A percentile compares a stretch with the other conserved stretches of the same genome.
Evolutionary conservation across 1,139 yeast genomes (phyloP).

Genomic region (Candida pseudoviswanathii): DNA sequence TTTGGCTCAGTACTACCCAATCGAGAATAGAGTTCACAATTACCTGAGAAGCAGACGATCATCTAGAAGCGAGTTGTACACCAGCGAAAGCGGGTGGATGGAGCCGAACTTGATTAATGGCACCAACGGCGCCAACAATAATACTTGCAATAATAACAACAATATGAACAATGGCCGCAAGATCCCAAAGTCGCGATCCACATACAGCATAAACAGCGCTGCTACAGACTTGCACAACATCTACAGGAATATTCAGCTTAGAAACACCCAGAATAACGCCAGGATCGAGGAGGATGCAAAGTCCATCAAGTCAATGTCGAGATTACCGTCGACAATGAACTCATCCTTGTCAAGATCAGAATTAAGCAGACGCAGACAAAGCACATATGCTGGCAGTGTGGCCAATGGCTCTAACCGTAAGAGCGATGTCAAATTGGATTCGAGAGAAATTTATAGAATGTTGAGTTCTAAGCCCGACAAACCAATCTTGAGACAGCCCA

Average conservation of each 20-base stretch:
- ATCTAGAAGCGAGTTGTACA: constrained; percentile 44
- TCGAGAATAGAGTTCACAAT: constrained; percentile 37
- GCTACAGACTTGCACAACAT: constrained; percentile 4
- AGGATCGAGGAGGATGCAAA: constrained; percentile 19
- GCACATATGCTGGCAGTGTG: constrained; percentile 5
- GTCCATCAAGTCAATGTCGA: constrained; percentile 19
- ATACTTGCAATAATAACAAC: background rate
- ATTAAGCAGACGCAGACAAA: constrained; percentile 10
- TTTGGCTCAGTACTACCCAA: constrained; percentile 27
- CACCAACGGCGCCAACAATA: background rate
- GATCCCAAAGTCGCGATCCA: constrained; percentile 29
- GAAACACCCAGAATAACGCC: background rate
- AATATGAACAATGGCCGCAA: constrained; percentile 1
- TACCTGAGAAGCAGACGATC: constrained; percentile 32
- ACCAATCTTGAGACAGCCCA: constrained; percentile 7
- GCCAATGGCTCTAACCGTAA: background rate
- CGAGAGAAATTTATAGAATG: constrained; percentile 27
- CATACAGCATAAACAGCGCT: constrained; percentile 28
- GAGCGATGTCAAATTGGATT: constrained; percentile 18
- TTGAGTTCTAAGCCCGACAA: constrained; percentile 19
- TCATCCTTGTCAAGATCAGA: constrained; percentile 12
- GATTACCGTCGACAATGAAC: constrained; percentile 20
- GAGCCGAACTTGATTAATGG: constrained; percentile 29
- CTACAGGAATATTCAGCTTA: constrained; percentile 3
- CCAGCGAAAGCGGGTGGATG: constrained; percentile 48